Evolutionary conservation across 192 early-diverging fungal genomes (phyloP).

Genomic region (Diversispora eburnea): DNA sequence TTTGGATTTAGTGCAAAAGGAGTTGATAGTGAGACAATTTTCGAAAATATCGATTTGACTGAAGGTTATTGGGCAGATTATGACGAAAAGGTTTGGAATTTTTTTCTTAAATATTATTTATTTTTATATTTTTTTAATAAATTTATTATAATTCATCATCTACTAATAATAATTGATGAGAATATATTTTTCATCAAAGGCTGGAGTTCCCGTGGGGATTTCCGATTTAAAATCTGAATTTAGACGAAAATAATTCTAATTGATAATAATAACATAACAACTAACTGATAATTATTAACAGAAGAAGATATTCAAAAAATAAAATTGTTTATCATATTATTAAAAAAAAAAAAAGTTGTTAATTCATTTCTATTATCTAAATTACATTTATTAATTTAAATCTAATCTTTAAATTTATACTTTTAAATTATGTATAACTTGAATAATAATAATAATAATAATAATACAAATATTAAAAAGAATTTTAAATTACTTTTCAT

Average conservation of each 20-base stretch:
- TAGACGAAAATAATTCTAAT: neutral
- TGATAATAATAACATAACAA: no score
- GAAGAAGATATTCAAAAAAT: no score
- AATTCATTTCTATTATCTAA: no score
- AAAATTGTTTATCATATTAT: no score
- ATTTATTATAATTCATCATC: neutral
- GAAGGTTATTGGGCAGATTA: constrained; percentile 89
- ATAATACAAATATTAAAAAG: no score
- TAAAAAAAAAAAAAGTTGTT: no score
- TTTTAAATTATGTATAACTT: no score
- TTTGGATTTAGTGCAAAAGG: constrained; percentile 67
- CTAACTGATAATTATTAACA: no score
- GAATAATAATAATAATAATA: no score
- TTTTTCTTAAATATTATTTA: neutral
- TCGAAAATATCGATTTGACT: constrained; percentile 75
- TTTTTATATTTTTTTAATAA: neutral
- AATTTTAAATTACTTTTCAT: no score
- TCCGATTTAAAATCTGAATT: constrained; percentile 56
- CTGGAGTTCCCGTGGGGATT: constrained; percentile 61
- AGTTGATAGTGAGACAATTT: constrained; percentile 61
- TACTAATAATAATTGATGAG: neutral
- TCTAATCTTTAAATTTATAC: no score
- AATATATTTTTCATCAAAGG: constrained; percentile 34
- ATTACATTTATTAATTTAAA: no score
- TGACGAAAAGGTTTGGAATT: constrained; percentile 65